Evolutionary conservation across 2,329 filamentous ascomycete species (phyloP), one percentile per base, ranked within the genome.

Genomic region (Scytalidium lignicola): DNA sequence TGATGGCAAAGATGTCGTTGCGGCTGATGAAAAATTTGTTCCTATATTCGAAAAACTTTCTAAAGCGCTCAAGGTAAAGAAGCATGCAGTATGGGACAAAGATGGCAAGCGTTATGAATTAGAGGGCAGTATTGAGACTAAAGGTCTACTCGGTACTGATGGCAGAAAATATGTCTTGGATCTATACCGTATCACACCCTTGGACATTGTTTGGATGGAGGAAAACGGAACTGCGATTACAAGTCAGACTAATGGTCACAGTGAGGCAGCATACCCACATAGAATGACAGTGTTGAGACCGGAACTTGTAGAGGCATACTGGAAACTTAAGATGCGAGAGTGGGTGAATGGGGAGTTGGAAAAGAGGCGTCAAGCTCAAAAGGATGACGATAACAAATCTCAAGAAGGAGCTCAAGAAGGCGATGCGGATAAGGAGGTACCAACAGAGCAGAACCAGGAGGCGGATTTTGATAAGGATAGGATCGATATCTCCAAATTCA

Each of bases 81-180:
- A 87, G 71, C 93, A 99, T 67, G 77, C 90, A 41, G 95, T 99
- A 3, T 99, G 93, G 93, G 93, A 99, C 70, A 97, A 97, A 76
- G 89, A 96, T 60, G 83, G 85, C 58, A 87, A 90, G 70, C 83
- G 86, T 53, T 90, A 96, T 62, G 90, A 96, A 54, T 77, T 99
- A 3, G 92, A 97, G 68, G 90, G 88, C 39, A 97, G 91, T 62
- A 91, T 99, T 13, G 93, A 99, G 71, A 99, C 93, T 47, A 99
- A 99, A 74, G 93, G 93, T 47, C 75, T 99, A n/a, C 76, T 99
- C 60, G 93, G 93, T 43, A 99, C 93, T 1, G 93, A 99, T 64
- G 93, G 91, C 32, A 83, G 93, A 60, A 96, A 96, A 67, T 99
- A 99, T 65, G 89, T 96, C n/a, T 80, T 99, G 45, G 93, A 99